Conservation (phyloP, 2,329 filamentous ascomycete genomes). For the Orbilia ellipsospora region DNA sequence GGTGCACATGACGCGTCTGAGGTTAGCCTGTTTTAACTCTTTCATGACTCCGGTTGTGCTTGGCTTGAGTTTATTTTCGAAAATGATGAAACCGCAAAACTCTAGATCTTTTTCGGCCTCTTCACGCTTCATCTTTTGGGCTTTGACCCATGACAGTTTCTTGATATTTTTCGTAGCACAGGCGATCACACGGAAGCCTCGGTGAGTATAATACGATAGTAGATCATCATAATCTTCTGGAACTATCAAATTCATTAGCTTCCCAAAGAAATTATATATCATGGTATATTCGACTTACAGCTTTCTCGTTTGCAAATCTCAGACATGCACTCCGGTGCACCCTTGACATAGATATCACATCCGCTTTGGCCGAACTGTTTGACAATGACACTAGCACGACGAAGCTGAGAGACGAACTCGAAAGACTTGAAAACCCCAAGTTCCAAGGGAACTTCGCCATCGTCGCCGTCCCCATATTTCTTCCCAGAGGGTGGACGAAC, state of each 20-base stretch:
- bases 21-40: constrained; percentile 83
- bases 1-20: constrained; percentile 94
- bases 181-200: constrained; percentile 95
- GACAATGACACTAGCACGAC: constrained; percentile 91
- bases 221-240: constrained; percentile 90
- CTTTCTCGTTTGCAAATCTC: constrained; percentile 87
- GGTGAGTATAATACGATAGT: constrained; percentile 89
- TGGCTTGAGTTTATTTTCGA: constrained; percentile 97
- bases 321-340: constrained; percentile 94
- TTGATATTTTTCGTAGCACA: constrained; percentile 89
- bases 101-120: constrained; percentile 86
- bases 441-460: constrained; percentile 70
- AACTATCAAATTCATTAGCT: constrained; percentile 65
- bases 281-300: constrained; percentile 68
- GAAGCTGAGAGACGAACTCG: constrained; percentile 92
- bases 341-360: constrained; percentile 92
- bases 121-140: constrained; percentile 88
- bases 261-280: background rate
- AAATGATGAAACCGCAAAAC: constrained; percentile 96
- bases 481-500: constrained; percentile 78
- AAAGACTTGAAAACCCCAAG: constrained; percentile 91
- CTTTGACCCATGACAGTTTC: constrained; percentile 91
- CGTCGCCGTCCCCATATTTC: constrained; percentile 65
- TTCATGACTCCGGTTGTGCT: constrained; percentile 82
- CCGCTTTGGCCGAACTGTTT: constrained; percentile 85